Conservation (phyloP, 108 stramenopile genomes). For the Cylindrotheca closterium region DNA sequence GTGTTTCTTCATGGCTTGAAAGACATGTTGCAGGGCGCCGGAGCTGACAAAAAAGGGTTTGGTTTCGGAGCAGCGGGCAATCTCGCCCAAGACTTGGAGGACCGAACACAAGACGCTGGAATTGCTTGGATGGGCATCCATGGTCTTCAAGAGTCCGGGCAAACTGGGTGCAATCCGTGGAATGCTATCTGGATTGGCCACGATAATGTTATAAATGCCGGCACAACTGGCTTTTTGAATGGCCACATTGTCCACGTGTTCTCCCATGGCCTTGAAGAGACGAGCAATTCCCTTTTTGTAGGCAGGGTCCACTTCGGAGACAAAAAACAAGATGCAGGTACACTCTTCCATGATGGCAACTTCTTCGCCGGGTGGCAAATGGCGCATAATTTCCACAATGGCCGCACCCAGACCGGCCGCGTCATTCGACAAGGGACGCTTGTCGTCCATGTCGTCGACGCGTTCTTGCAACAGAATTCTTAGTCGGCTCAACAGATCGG, state of each 20-base stretch:
- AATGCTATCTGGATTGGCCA: conserved; percentile 16
- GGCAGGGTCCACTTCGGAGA: conserved; percentile 17
- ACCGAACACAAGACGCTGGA: conserved; percentile 11
- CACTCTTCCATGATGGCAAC: conserved; percentile 19
- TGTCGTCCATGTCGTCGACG: conserved; percentile 7
- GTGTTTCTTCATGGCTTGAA: conserved; percentile 18
- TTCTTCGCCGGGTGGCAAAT: conserved; percentile 6
- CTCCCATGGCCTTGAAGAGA: conserved; percentile 23
- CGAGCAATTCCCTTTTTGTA: conserved; percentile 24
- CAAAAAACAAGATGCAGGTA: conserved; percentile 22
- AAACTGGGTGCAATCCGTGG: conserved; percentile 14
- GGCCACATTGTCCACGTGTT: conserved; percentile 18
- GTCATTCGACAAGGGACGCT: not conserved
- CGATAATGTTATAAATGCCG: conserved; percentile 11
- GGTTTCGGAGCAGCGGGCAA: conserved; percentile 4
- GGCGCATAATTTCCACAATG: conserved; percentile 14
- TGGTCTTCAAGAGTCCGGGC: conserved; percentile 1
- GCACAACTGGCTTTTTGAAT: conserved; percentile 24
- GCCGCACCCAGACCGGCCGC: conserved; percentile 2
- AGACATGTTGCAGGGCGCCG: conserved; percentile 15
- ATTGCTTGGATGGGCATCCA: conserved; percentile 8
- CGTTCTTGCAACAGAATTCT: conserved; percentile 14
- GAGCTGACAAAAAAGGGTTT: conserved; percentile 17
- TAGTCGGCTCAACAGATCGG: conserved; percentile 7
- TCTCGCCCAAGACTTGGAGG: conserved; percentile 11